Evolutionary conservation across 2,329 filamentous ascomycete species (phyloP), one percentile per base, ranked within the genome.

Genomic region (Pyrenochaeta sp.): DNA sequence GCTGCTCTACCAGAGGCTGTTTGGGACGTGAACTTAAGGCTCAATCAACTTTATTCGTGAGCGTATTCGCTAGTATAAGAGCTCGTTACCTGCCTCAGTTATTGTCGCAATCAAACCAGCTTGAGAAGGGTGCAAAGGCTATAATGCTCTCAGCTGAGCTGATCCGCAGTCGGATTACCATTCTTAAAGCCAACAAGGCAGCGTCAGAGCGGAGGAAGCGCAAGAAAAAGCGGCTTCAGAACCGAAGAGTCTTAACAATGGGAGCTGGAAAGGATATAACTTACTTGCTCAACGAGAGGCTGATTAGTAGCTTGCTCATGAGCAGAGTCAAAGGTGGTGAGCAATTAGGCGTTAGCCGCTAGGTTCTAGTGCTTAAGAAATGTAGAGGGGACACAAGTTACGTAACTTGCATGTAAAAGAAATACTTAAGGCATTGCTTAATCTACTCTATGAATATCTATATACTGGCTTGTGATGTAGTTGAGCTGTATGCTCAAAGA

Each of bases 161-260:
- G 9, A 27, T 27, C 5, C 5, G 9, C 5, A 10, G 9, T 27
- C 4, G 9, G 20, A 26, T 35, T 23, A 17, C 32, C 17, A 35
- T 19, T 13, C 32, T 35, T 35, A 23, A 23, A 21, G 32, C 32
- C 9, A 35, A 35, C 19, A 21, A 35, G 19, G 32, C 19, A 35
- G 32, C 32, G 6, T 23, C n/a, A 23, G 5, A 21, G 32, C 28
- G 21, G 3, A 41, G 10, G n/a, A 22, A 35, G 38, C 38, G 38
- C 9, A 41, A 41, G 14, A 41, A 41, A 27, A 41, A 34, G 38
- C 38, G 28, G 4, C 7, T 74, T 26, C 30, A 41, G 29, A 26
- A 34, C 13, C 8, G 17, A 13, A 14, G 28, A 34, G 29, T 41
- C 28, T 34, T 41, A 41, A 41, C 22, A 41, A 38, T 27, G 22